Evolutionary conservation across 805 yeast genomes (phyloP).

Genomic region (Ogataea pignaliae): DNA sequence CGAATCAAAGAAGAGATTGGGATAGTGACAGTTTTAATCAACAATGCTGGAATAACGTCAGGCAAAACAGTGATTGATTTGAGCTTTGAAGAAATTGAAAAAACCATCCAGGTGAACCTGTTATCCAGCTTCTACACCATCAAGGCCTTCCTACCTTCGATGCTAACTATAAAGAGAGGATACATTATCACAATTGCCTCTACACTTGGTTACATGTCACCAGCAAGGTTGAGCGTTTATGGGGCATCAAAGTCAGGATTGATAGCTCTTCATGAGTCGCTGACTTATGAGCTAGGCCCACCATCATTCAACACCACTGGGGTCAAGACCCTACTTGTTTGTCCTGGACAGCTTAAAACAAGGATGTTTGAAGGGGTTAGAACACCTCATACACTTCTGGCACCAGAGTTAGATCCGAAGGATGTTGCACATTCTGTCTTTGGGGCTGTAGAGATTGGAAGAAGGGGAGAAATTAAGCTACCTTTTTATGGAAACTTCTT

Average conservation of each 20-base stretch:
- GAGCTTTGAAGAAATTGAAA: slow-evolving; percentile 54
- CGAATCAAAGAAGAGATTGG: slow-evolving; percentile 49
- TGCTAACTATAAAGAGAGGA: slow-evolving; percentile 61
- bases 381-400: slow-evolving; percentile 71
- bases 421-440: slow-evolving; percentile 60
- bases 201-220: slow-evolving; percentile 79
- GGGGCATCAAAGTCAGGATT: slow-evolving; percentile 90
- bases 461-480: slow-evolving; percentile 60
- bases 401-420: slow-evolving; percentile 75
- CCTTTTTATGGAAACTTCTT: slow-evolving; percentile 76
- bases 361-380: slow-evolving; percentile 65
- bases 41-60: slow-evolving; percentile 77
- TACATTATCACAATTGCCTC: slow-evolving; percentile 80
- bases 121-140: slow-evolving; percentile 65
- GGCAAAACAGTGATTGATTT: slow-evolving; percentile 56
- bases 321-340: slow-evolving; percentile 68
- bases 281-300: slow-evolving; percentile 64
- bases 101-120: slow-evolving; percentile 62
- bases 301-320: slow-evolving; percentile 43
- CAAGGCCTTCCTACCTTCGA: slow-evolving; percentile 67
- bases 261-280: slow-evolving; percentile 77
- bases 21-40: slow-evolving; percentile 60
- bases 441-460: slow-evolving; percentile 53
- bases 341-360: slow-evolving; percentile 86
- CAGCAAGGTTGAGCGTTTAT: slow-evolving; percentile 74